phyloP scores from a whole-genome alignment of 768 basidiomycete species.

The Mycena galopus region DNA sequence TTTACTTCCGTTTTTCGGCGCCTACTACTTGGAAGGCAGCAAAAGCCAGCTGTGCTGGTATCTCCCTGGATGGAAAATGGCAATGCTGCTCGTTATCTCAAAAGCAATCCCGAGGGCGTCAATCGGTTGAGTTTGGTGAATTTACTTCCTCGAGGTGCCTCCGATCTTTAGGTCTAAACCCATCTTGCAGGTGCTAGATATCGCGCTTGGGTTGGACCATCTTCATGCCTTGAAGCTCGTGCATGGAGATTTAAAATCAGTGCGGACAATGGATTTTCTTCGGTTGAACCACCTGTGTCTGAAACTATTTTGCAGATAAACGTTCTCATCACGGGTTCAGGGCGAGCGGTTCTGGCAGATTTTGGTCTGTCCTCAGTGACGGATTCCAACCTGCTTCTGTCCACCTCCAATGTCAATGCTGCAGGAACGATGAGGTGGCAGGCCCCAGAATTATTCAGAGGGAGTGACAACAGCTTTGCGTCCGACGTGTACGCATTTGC shows the following conservation, averaged over 20 bases:
- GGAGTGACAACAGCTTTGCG: slow-evolving; percentile 33
- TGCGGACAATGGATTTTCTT: slow-evolving; percentile 13
- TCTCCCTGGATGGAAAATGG: slow-evolving; percentile 57
- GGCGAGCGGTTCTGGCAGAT: slow-evolving; percentile 43
- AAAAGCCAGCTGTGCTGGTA: slow-evolving; percentile 44
- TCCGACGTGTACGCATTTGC: slow-evolving; percentile 48
- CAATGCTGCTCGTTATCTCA: slow-evolving; percentile 47
- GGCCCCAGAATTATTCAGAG: slow-evolving; percentile 44
- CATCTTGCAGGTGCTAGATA: slow-evolving; percentile 38
- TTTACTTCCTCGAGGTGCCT: not conserved
- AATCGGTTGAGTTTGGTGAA: slow-evolving; percentile 50
- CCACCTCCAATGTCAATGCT: slow-evolving; percentile 32
- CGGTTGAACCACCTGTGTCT: not conserved
- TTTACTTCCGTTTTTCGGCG: slow-evolving; percentile 48
- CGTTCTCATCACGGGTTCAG: slow-evolving; percentile 42
- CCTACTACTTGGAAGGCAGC: slow-evolving; percentile 36
- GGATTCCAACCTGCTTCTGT: slow-evolving; percentile 35
- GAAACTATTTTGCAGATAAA: slow-evolving; percentile 38
- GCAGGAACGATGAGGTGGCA: slow-evolving; percentile 45
- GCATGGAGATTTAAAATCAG: slow-evolving; percentile 51
- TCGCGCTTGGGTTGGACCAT: slow-evolving; percentile 45
- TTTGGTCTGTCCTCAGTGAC: slow-evolving; percentile 44
- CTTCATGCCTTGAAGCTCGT: slow-evolving; percentile 43
- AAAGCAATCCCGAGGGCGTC: slow-evolving; percentile 35
- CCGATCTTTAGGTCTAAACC: not conserved